These are phyloP conservation scores for Aspergillus baeticus DNA, from an alignment of 495 filamentous ascomycete genomes.

Conservation along the genomic window DNA sequence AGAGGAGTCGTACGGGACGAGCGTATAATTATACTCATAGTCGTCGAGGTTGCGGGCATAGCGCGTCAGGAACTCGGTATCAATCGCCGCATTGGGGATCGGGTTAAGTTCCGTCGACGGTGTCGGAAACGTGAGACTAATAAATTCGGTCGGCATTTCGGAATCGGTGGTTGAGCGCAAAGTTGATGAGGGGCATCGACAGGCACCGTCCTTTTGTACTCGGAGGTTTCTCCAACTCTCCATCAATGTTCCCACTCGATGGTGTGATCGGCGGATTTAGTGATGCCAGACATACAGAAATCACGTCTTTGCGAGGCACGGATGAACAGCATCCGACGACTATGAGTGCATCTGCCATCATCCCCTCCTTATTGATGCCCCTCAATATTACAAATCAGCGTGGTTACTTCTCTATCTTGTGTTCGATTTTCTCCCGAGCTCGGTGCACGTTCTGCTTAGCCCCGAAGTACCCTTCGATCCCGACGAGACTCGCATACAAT, in stretches of 20 bases:
- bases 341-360: too few relatives aligned
- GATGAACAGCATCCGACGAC: background rate
- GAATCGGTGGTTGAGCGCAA: background rate
- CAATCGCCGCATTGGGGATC: conserved; percentile 44
- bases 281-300: conserved; percentile 10
- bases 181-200: background rate
- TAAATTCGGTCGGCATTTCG: conserved; percentile 55
- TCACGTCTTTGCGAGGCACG: conserved; percentile 3
- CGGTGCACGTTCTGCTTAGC: conserved; percentile 59
- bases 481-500: conserved; percentile 77
- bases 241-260: background rate
- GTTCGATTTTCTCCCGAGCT: conserved; percentile 33
- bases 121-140: conserved; percentile 51
- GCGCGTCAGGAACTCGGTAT: conserved; percentile 44
- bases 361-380: too few relatives aligned
- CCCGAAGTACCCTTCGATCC: conserved; percentile 73
- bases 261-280: background rate
- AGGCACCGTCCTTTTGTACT: background rate
- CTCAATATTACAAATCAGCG: too few relatives aligned
- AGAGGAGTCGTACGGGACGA: conserved; percentile 52
- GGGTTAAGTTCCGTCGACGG: conserved; percentile 49
- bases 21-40: conserved; percentile 53
- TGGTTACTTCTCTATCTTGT: background rate
- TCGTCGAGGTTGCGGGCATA: conserved; percentile 53
- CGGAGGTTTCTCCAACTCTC: background rate